Percentiles rank a stretch among this genome's conserved stretches.
Evolutionary conservation across 139 green algal species (phyloP).

Genomic region (Tetradesmus obliquus): DNA sequence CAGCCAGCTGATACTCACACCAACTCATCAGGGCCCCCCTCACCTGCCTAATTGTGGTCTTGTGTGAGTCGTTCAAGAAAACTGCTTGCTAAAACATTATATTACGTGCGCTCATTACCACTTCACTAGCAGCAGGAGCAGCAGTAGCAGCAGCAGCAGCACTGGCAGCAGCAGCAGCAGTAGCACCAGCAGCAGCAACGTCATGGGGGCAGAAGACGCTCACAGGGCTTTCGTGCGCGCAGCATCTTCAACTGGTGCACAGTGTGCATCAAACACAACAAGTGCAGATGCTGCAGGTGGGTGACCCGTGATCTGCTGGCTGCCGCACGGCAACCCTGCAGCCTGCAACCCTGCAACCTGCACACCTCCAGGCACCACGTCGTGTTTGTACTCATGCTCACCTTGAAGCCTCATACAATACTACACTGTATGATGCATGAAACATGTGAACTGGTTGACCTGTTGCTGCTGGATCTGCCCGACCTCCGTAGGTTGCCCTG

Average conservation of each 20-base stretch:
- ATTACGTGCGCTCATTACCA: background rate
- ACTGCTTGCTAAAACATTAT: no score
- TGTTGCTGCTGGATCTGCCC: no score
- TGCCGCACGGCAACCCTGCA: background rate
- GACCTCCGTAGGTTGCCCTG: slow-evolving; percentile 28
- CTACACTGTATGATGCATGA: no score
- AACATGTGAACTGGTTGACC: no score
- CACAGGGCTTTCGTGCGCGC: slow-evolving; percentile 16
- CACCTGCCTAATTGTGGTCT: no score
- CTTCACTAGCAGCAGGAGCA: background rate
- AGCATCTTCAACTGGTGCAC: background rate
- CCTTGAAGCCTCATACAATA: background rate
- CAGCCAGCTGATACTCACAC: no score
- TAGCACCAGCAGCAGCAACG: background rate
- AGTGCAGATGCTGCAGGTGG: background rate
- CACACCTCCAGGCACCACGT: background rate
- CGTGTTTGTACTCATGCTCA: background rate
- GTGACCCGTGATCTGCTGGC: background rate
- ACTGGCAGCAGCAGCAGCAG: background rate
- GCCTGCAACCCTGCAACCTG: background rate
- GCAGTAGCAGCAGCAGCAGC: background rate
- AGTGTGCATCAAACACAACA: background rate
- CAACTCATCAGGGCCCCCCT: no score
- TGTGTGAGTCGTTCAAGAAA: no score
- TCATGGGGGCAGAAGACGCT: background rate